phyloP scores from a whole-genome alignment of 129 eudicot species.

The Mikania micrantha region DNA sequence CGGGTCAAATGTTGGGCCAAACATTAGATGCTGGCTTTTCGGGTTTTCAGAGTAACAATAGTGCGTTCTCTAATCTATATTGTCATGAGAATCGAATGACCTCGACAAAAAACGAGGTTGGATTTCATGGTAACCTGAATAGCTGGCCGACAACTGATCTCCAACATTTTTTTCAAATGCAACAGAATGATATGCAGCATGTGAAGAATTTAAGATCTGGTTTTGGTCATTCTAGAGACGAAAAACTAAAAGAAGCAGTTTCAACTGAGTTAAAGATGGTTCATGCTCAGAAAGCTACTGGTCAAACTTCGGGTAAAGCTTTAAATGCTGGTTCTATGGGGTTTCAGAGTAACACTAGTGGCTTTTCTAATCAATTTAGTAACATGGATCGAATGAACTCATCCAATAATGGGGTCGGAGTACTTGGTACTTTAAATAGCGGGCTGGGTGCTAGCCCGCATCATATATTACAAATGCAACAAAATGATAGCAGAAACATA shows the following conservation, averaged over 20 bases:
- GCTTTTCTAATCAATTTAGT: constrained; percentile 12
- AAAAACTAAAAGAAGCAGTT: constrained; percentile 32
- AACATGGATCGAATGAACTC: constrained; percentile 17
- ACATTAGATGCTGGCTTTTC: constrained; percentile 12
- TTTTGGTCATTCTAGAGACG: constrained; percentile 14
- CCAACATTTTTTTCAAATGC: constrained; percentile 17
- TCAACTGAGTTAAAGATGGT: constrained; percentile 23
- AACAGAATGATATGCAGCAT: constrained; percentile 15
- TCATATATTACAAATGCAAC: constrained; percentile 22
- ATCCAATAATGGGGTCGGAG: constrained; percentile 26
- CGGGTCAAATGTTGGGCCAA: constrained; percentile 18
- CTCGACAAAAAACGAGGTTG: constrained; percentile 22
- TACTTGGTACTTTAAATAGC: constrained; percentile 14
- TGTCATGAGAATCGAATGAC: constrained; percentile 11
- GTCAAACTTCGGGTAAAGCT: constrained; percentile 24
- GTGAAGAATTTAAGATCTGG: not conserved
- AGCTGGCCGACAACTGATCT: constrained; percentile 19
- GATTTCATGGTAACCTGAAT: constrained; percentile 8
- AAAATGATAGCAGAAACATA: constrained; percentile 14
- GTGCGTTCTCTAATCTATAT: constrained; percentile 17
- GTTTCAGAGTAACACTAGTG: constrained; percentile 25
- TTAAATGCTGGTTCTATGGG: constrained; percentile 14
- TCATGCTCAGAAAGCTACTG: constrained; percentile 24
- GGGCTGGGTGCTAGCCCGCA: constrained; percentile 25
- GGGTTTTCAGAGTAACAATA: constrained; percentile 26